Percentiles rank a stretch among this genome's conserved stretches.
Evolutionary conservation across 2,329 filamentous ascomycete genomes (phyloP).

Genomic region (Sarocladiaceae sp.): DNA sequence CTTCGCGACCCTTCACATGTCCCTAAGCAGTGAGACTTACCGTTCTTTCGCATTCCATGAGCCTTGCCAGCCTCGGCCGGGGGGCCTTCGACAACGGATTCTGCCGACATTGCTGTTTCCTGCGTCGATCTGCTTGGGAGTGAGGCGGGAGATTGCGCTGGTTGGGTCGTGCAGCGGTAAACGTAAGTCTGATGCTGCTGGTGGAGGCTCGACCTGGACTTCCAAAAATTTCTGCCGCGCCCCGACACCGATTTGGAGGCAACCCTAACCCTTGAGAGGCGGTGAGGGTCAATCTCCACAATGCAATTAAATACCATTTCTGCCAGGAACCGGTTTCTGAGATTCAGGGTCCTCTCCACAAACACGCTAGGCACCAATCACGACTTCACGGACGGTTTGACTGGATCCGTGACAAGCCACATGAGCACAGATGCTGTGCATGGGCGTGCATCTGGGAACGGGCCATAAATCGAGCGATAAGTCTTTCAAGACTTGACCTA

Average conservation of each 20-base stretch:
- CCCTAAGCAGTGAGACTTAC: conserved; percentile 39
- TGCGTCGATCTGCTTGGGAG: not conserved
- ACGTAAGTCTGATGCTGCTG: not conserved
- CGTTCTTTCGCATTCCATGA: conserved; percentile 77
- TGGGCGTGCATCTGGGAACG: too few relatives aligned
- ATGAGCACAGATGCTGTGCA: not conserved
- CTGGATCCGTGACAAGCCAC: conserved; percentile 5
- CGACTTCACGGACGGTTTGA: not conserved
- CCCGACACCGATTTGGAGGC: not conserved
- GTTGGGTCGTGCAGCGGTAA: not conserved
- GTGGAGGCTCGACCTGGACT: not conserved
- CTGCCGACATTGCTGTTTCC: conserved; percentile 36
- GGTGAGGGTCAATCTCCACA: conserved; percentile 7
- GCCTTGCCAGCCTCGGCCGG: conserved; percentile 32
- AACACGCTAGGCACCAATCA: not conserved
- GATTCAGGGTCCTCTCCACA: conserved; percentile 9
- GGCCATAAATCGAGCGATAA: too few relatives aligned
- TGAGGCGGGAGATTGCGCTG: not conserved
- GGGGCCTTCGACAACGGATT: conserved; percentile 26
- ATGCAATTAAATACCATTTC: conserved; percentile 9
- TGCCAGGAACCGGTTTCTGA: conserved; percentile 1
- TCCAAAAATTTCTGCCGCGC: conserved; percentile 1
- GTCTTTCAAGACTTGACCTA: too few relatives aligned
- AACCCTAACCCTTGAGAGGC: conserved; percentile 9
- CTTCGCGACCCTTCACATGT: not conserved